Conservation (phyloP, 176 grass and related monocot species). For the Avena sativa region DNA sequence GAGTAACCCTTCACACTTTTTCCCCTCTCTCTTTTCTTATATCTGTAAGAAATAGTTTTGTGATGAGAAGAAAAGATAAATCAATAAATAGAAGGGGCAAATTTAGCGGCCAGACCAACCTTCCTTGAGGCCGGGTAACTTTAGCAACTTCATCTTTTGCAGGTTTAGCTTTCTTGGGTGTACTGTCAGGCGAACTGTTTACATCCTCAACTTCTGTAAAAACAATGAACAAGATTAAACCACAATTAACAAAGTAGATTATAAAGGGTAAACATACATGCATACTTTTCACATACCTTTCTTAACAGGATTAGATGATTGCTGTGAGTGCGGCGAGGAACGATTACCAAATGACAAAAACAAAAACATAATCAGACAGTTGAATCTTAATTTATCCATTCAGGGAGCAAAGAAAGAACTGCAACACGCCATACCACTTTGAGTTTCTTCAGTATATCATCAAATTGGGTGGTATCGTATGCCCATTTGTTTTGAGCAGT, state of each 20-base stretch:
- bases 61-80: conserved; percentile 12
- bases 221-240: conserved; percentile 14
- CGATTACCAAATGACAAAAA: neutral
- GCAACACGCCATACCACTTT: conserved; percentile 69
- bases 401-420: conserved; percentile 11
- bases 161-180: conserved; percentile 56
- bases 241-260: conserved; percentile 7
- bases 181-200: conserved; percentile 50
- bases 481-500: conserved; percentile 84
- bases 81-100: neutral
- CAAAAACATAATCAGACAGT: conserved; percentile 5
- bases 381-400: conserved; percentile 10
- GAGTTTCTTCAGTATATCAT: conserved; percentile 93
- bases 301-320: conserved; percentile 62
- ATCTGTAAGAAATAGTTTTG: conserved; percentile 54
- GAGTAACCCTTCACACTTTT: conserved; percentile 82
- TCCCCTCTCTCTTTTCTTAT: conserved; percentile 92
- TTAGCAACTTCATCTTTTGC: conserved; percentile 55
- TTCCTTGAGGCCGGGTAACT: conserved; percentile 87
- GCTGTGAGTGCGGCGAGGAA: conserved; percentile 51
- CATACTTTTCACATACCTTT: conserved; percentile 53
- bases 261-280: neutral
- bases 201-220: conserved; percentile 52
- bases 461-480: conserved; percentile 90
- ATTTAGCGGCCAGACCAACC: conserved; percentile 49